Base-by-base conservation (phyloP, 2,329 filamentous ascomycete species). In the Lachnellula arida region DNA sequence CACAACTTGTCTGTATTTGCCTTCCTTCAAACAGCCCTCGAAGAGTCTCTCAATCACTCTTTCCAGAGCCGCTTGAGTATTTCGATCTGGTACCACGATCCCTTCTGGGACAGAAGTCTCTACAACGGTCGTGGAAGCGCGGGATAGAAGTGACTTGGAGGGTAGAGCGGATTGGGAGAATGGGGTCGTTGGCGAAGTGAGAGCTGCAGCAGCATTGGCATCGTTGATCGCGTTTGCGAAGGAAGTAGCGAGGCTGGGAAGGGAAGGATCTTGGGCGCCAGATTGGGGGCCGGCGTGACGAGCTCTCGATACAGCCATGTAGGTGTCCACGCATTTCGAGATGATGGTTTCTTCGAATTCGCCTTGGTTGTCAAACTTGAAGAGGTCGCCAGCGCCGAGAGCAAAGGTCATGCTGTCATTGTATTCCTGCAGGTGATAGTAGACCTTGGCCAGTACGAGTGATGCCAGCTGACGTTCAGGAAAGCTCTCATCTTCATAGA, bases 321-420 rank as follows among this genome's bases (percentile, higher is more conserved):
- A 99, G 63, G 95, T 95, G 74, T 99, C 94, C 69, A 99, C 85
- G 71, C 94, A 99, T 81, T 95, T 97, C 58, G 93, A 93, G 73
- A 97, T 92, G 76, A 99, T 97, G 55, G 94, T 99, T 77, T 99
- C 92, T 74, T 99, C 94, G 70, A 96, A 99, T 77, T 99, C 94
- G 74, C 91, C 89, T 51, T 89, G 87, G 53, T 87, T 82, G 68
- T 97, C 89, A 63, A 97, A 83, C 76, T 95, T 90, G 80, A 99
- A 97, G 49, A 96, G 85, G 71, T 97, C 90, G 58, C 94, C 94
- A 23, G 94, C 92, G 57, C 91, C 92, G 46, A 99, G 84, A 61
- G 94, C 94, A 74, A 99, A 97, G 51, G 90, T 89, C 93, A 99
- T 97, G 75, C 93, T 97, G 78, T 99, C 94, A 72, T 97, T 94